These are phyloP conservation scores for Cutaneotrichosporon cavernicola DNA, from an alignment of 1,284 basidiomycete genomes.

Conservation along the genomic window DNA sequence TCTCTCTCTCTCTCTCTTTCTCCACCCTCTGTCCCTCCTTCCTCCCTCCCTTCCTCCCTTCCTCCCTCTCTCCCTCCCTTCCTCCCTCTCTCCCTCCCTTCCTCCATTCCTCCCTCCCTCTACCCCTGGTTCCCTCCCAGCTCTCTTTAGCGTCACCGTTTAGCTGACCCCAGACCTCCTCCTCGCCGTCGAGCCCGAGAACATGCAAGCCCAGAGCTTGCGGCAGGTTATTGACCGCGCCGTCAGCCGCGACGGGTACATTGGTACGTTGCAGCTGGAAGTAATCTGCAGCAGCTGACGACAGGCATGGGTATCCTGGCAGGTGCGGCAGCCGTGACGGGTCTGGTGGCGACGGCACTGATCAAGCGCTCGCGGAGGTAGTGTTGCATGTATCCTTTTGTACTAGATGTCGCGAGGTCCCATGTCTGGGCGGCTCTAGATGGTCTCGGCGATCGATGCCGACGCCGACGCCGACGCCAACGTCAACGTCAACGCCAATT, in stretches of 20 bases:
- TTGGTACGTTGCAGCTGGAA: conserved; percentile 56
- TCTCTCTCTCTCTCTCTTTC: too few species aligned
- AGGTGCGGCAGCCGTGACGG: conserved; percentile 81
- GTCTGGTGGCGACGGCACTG: conserved; percentile 75
- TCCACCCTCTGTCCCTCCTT: neutral
- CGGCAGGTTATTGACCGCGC: conserved; percentile 80
- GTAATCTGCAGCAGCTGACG: conserved; percentile 18
- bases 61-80: too few species aligned
- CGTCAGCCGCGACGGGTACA: conserved; percentile 66
- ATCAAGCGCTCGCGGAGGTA: conserved; percentile 69
- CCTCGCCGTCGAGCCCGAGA: conserved; percentile 88
- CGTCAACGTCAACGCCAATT: neutral
- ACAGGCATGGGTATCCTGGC: conserved; percentile 88
- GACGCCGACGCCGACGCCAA: too few species aligned
- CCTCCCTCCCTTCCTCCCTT: too few species aligned
- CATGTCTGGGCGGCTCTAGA: too few species aligned
- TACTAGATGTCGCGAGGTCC: neutral
- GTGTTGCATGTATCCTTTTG: conserved; percentile 5
- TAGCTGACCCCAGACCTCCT: conserved; percentile 64
- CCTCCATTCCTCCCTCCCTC: too few species aligned
- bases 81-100: neutral
- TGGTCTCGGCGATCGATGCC: neutral
- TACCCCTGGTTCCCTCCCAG: neutral
- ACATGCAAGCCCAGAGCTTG: conserved; percentile 89
- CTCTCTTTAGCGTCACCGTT: too few species aligned